Evolutionary conservation across 129 eudicot genomes (phyloP).

Genomic region (Apium graveolens): DNA sequence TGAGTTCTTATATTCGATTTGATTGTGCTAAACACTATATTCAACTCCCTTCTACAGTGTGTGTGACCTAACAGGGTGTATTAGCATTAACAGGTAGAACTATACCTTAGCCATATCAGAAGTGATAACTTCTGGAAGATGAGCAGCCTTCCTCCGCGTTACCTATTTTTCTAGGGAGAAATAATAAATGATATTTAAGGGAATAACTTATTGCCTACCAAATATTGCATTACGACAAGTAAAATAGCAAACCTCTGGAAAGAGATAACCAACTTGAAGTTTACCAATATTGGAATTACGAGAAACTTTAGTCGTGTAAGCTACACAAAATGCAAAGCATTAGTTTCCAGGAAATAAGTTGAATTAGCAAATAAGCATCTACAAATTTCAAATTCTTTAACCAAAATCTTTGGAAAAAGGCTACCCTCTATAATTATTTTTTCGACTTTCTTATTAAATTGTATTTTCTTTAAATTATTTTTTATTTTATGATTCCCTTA

Average conservation of each 20-base stretch:
- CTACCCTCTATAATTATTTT: background rate
- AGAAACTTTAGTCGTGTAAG: slow-evolving; percentile 67
- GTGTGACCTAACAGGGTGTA: background rate
- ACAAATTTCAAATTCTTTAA: no score
- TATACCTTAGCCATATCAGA: slow-evolving; percentile 87
- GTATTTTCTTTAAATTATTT: background rate
- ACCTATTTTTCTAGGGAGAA: slow-evolving; percentile 33
- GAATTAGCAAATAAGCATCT: background rate
- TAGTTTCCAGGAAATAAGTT: background rate
- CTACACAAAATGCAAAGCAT: slow-evolving; percentile 28
- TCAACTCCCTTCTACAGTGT: no score
- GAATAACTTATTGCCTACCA: background rate
- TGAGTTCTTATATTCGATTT: no score
- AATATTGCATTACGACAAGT: background rate
- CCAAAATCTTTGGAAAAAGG: background rate
- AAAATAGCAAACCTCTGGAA: slow-evolving; percentile 66
- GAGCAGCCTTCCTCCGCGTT: slow-evolving; percentile 72
- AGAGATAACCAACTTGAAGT: slow-evolving; percentile 91
- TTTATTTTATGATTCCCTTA: background rate
- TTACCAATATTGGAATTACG: slow-evolving; percentile 74
- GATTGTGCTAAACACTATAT: no score
- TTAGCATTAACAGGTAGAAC: background rate
- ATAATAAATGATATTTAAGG: background rate
- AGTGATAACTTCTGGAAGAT: slow-evolving; percentile 83
- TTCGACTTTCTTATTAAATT: background rate